Percentiles rank a stretch among this genome's conserved stretches.
Conservation (phyloP, 306 rosid species). For the Casuarina cunninghamiana region DNA sequence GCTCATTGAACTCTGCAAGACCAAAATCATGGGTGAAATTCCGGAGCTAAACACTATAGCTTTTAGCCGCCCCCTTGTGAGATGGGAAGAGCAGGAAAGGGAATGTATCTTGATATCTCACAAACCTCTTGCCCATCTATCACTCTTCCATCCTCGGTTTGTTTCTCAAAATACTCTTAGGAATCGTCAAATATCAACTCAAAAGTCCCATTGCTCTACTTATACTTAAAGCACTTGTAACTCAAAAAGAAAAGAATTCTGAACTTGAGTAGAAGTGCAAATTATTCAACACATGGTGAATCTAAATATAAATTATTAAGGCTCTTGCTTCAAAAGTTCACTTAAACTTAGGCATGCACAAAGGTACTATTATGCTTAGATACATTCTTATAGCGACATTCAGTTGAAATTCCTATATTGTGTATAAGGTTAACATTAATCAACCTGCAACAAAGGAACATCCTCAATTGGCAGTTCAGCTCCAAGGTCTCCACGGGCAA, state of each 20-base stretch:
- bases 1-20: neutral
- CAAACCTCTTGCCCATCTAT: neutral
- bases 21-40: neutral
- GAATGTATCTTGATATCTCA: neutral
- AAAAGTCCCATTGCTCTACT: neutral
- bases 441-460: conserved; percentile 93
- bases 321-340: neutral
- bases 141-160: neutral
- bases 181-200: too few species aligned
- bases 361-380: neutral
- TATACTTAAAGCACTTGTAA: neutral
- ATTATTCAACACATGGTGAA: neutral
- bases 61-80: neutral
- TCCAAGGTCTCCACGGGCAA: conserved; percentile 99
- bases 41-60: neutral
- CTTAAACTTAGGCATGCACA: neutral
- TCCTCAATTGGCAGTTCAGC: conserved; percentile 99
- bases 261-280: neutral
- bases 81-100: neutral
- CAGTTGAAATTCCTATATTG: conserved; percentile 16
- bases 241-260: neutral
- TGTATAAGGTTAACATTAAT: conserved; percentile 4
- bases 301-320: neutral
- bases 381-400: neutral
- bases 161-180: too few species aligned